Base-by-base conservation (phyloP, 2,329 filamentous ascomycete genomes). In the Neofusicoccum sp. region DNA sequence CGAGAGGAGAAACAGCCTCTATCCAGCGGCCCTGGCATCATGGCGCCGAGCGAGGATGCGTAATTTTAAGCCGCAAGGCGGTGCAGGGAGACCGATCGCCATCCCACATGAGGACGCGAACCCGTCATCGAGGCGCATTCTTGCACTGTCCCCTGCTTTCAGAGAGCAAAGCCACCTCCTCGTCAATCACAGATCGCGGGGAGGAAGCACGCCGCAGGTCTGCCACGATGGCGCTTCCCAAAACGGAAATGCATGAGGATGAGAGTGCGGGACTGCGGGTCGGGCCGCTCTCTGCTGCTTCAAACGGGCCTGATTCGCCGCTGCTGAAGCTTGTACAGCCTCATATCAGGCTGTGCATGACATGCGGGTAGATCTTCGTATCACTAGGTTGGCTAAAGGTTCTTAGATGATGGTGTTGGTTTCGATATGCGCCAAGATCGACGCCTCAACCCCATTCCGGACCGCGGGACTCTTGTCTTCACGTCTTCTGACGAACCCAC, bases 11-110 rank as follows among this genome's bases (percentile, higher is more conserved):
- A 20, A 20, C 20, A 20, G 20, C 2, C 20, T 20, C 20, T 20
- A 20, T 20, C 20, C 2, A 20, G 20, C 20, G 20, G 20, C 20
- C 20, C 20, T 20, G 20, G 20, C 20, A 28, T 51, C 16, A 51
- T 20, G 47, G 26, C 31, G 9, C 16, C 1, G 14, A 3, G 33
- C 33, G 33, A 28, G 12, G 34, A 54, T 54, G 34, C 49, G 49
- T 41, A 54, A 54, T 54, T 24, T 43, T 41, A 14, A 56, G 51
- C 51, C 51, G 51, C 51, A 48, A 48, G 45, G 45, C 45, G 30
- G 45, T 48, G 45, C 45, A 43, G 33, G 36, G 38, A 43, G 36
- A 28, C 11, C 36, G 51, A 56, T 56, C 51, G 33, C 33, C 36
- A 24, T 56, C 51, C 51, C 51, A 31, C 51, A 8, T 11, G 14